Evolutionary conservation across 179 eudicot genomes (phyloP).

Genomic region (Gypsophila paniculata): DNA sequence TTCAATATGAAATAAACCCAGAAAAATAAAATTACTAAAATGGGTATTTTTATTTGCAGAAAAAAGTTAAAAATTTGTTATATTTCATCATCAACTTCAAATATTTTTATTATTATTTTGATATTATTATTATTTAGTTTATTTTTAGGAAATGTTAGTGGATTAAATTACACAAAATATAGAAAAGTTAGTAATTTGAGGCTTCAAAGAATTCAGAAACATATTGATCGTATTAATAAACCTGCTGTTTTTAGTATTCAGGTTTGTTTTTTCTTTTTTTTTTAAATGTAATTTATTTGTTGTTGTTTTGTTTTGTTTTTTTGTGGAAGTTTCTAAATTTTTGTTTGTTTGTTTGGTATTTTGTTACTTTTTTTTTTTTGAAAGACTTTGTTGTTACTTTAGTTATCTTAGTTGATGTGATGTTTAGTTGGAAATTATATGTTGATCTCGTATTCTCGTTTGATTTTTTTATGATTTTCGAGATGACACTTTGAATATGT

Average conservation of each 20-base stretch:
- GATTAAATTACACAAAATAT: conserved; percentile 57
- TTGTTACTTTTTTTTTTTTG: not conserved
- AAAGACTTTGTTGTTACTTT: not conserved
- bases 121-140: conserved; percentile 18
- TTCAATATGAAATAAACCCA: conserved; percentile 16
- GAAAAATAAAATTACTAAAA: not conserved
- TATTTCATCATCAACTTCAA: conserved; percentile 11
- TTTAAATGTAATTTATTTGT: not conserved
- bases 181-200: conserved; percentile 71
- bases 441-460: too few relatives aligned
- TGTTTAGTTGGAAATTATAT: too few relatives aligned
- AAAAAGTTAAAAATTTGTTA: conserved; percentile 8
- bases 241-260: conserved; percentile 65
- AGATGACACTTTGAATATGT: too few relatives aligned
- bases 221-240: conserved; percentile 66
- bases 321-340: not conserved
- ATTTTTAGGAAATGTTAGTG: conserved; percentile 30
- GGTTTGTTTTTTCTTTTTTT: conserved; percentile 32
- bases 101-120: not conserved
- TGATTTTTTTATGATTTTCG: too few relatives aligned
- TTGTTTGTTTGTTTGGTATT: not conserved
- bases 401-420: too few relatives aligned
- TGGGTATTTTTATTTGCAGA: conserved; percentile 26
- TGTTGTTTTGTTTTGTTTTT: not conserved
- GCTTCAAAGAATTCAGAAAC: conserved; percentile 69